Base-by-base conservation (phyloP, 208 protist genomes). In the Trypanosoma platydactyli region DNA sequence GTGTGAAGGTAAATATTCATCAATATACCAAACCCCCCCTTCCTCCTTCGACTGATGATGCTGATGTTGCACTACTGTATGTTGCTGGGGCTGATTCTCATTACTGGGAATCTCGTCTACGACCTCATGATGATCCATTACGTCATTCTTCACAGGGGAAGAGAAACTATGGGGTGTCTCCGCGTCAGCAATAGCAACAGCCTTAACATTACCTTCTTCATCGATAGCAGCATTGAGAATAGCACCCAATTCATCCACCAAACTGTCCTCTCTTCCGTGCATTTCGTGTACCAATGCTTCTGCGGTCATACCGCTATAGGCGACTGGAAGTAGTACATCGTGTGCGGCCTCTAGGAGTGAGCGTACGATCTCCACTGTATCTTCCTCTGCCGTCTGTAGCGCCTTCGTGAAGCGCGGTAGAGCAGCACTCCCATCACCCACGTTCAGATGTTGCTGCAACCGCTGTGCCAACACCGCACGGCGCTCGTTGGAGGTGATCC, bases 381-480 rank as follows among this genome's bases (percentile, higher is more conserved):
- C 24, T 7, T 66, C 46, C 24, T 53, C 15, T 67, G 50, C 25
- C 30, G 33, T 42, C 79, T 76, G 3, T 67, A 81, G 3, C 30
- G 46, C 52, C 22, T 61, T 18, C 4, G 64, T 33, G 58, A 77
- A 64, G 0, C 22, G 55, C 25, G 71, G 64, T 58, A 77, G 71
- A 3, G 71, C 71, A 42, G 44, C 52, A 42, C 22, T 42, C 42
- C 65, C 59, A 45, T 50, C 46, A 3, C 42, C 27, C 24, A 33
- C 61, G 58, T 81, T 83, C 55, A 80, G 61, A 55, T 63, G 54
- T 52, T 58, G 59, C 51, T 87, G 73, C 51, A 92, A 48, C 12
- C 75, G 69, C 67, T 81, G 61, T 41, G 73, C 80, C 49, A 87
- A 67, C 11, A 57, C 71, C 0, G 77, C 50, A 29, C 80, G 80